Conservation (phyloP, 129 eudicot species). For the Ambrosia trifida region DNA sequence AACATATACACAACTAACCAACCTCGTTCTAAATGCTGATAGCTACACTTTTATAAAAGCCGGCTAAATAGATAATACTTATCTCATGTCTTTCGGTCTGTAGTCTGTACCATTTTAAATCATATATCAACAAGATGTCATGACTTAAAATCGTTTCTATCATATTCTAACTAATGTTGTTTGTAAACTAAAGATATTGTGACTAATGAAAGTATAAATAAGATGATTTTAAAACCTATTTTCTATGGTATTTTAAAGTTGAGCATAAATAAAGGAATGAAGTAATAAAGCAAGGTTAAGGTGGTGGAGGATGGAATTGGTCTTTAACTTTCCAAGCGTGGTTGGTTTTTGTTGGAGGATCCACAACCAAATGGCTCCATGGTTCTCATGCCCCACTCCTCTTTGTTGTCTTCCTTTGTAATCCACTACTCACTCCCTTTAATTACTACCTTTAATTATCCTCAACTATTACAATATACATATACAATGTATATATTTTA, state of each 20-base stretch:
- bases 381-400: constrained; percentile 46
- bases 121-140: too few relatives aligned
- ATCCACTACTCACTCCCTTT: constrained; percentile 21
- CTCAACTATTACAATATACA: constrained; percentile 9
- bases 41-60: not conserved
- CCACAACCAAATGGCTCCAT: constrained; percentile 80
- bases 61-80: not conserved
- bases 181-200: too few relatives aligned
- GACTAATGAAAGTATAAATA: not conserved
- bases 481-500: not conserved
- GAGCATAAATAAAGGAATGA: constrained; percentile 2
- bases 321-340: constrained; percentile 77
- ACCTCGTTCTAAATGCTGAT: not conserved
- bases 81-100: not conserved
- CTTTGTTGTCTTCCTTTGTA: constrained; percentile 18
- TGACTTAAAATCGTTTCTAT: too few relatives aligned
- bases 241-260: not conserved
- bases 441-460: constrained; percentile 3
- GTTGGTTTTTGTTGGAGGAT: constrained; percentile 71
- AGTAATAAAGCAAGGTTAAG: constrained; percentile 14
- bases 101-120: not conserved
- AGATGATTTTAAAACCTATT: not conserved
- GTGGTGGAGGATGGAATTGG: constrained; percentile 42
- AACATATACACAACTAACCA: not conserved
- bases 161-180: too few relatives aligned